Percentiles rank a stretch among this genome's conserved stretches.
These are phyloP conservation scores for Porogramme epimiltina DNA, from an alignment of 1,284 basidiomycete species.

Conservation along the genomic window DNA sequence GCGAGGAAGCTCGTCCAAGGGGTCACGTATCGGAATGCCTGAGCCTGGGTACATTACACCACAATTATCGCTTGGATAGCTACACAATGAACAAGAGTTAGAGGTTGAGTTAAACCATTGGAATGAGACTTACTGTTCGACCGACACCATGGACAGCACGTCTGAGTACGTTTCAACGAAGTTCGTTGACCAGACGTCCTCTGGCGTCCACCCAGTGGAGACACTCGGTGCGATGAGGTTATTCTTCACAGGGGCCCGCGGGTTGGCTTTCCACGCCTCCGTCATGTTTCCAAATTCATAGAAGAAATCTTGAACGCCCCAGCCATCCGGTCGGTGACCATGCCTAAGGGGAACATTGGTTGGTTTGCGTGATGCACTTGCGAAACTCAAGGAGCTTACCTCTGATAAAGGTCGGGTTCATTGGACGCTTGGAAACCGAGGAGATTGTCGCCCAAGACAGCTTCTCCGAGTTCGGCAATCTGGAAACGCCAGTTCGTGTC, in stretches of 20 bases:
- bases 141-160: conserved; percentile 41
- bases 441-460: conserved; percentile 58
- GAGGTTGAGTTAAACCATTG: neutral
- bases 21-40: conserved; percentile 30
- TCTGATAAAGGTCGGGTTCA: conserved; percentile 65
- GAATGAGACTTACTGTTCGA: conserved; percentile 44
- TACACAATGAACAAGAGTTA: conserved; percentile 12
- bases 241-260: conserved; percentile 30
- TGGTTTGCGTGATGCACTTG: too few species aligned
- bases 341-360: conserved; percentile 8
- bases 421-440: conserved; percentile 61
- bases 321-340: conserved; percentile 15
- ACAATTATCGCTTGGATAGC: conserved; percentile 48
- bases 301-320: conserved; percentile 13
- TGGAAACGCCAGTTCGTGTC: conserved; percentile 51
- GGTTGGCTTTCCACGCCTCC: conserved; percentile 37
- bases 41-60: conserved; percentile 26
- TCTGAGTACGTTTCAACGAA: conserved; percentile 34
- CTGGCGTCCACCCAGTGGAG: conserved; percentile 24
- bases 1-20: conserved; percentile 51
- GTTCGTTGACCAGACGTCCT: conserved; percentile 46
- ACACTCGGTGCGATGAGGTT: conserved; percentile 22
- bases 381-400: conserved; percentile 3
- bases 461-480: conserved; percentile 48
- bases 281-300: conserved; percentile 48